Conservation (phyloP, 164 flowering plant species). For the Santalum album region DNA sequence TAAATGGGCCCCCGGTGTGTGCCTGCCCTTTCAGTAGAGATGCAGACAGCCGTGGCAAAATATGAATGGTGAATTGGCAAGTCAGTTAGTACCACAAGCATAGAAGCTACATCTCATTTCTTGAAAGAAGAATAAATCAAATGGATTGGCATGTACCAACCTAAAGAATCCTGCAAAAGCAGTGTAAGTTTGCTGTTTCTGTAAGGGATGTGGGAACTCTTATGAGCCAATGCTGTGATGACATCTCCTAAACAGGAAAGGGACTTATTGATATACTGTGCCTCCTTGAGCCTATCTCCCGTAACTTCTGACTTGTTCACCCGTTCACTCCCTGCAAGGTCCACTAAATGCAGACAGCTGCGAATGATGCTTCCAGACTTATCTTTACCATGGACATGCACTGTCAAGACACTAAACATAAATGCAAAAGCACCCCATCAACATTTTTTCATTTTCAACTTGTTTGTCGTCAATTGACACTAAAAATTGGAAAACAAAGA, state of each 20-base stretch:
- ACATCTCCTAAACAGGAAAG: constrained; percentile 90
- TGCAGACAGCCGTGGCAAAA: too few species aligned
- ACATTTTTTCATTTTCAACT: neutral
- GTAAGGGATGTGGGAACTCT: constrained; percentile 75
- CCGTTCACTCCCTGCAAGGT: constrained; percentile 82
- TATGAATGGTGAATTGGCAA: too few species aligned
- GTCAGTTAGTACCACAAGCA: too few species aligned
- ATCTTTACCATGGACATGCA: constrained; percentile 60
- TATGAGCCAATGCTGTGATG: constrained; percentile 74
- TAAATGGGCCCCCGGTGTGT: too few species aligned
- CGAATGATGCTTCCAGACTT: constrained; percentile 35
- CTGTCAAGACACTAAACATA: constrained; percentile 43
- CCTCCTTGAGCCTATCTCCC: constrained; percentile 76
- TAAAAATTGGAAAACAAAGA: too few species aligned
- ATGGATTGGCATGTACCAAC: constrained; percentile 16
- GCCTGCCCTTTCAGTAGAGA: too few species aligned
- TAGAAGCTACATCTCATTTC: too few species aligned
- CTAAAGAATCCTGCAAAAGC: constrained; percentile 78
- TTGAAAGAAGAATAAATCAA: too few species aligned
- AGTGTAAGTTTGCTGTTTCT: constrained; percentile 93
- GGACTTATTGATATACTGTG: constrained; percentile 71
- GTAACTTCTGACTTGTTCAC: constrained; percentile 77
- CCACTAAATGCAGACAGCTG: constrained; percentile 69
- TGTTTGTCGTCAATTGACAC: neutral
- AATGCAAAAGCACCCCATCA: constrained; percentile 4